phyloP scores from a whole-genome alignment of 129 eudicot genomes.

The Flaveria bidentis region DNA sequence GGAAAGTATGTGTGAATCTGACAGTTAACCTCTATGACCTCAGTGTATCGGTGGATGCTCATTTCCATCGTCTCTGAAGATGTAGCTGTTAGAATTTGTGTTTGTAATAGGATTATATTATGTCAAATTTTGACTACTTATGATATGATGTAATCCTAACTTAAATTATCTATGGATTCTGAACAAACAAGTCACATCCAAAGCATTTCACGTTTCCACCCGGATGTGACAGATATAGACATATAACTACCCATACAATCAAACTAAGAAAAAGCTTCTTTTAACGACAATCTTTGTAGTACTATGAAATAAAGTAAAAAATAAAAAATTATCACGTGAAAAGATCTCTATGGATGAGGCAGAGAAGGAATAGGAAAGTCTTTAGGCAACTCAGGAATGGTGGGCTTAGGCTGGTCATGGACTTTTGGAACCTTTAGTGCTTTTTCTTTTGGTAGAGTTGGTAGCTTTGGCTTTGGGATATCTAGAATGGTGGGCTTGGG shows the following conservation, averaged over 20 bases:
- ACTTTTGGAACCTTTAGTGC: neutral
- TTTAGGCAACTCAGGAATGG: slow-evolving; percentile 32
- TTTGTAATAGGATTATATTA: too few relatives aligned
- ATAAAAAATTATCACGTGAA: neutral
- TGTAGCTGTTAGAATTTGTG: too few relatives aligned
- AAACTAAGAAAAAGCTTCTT: neutral
- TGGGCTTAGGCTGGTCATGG: slow-evolving; percentile 19
- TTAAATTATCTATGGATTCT: too few relatives aligned
- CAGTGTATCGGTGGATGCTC: too few relatives aligned
- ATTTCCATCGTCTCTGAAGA: too few relatives aligned
- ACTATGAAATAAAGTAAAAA: neutral
- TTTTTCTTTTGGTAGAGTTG: neutral
- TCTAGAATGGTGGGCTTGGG: slow-evolving; percentile 35
- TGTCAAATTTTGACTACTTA: too few relatives aligned
- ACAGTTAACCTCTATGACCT: too few relatives aligned
- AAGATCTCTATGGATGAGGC: slow-evolving; percentile 25
- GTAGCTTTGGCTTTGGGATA: slow-evolving; percentile 24
- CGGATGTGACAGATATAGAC: neutral
- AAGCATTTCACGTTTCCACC: too few relatives aligned
- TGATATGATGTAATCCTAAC: too few relatives aligned
- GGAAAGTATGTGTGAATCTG: too few relatives aligned
- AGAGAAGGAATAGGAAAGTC: slow-evolving; percentile 36
- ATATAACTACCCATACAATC: neutral
- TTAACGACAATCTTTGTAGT: slow-evolving; percentile 1
- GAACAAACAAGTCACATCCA: too few relatives aligned